Base-by-base conservation (phyloP, 75 land plant species). In the Larix kaempferi region DNA sequence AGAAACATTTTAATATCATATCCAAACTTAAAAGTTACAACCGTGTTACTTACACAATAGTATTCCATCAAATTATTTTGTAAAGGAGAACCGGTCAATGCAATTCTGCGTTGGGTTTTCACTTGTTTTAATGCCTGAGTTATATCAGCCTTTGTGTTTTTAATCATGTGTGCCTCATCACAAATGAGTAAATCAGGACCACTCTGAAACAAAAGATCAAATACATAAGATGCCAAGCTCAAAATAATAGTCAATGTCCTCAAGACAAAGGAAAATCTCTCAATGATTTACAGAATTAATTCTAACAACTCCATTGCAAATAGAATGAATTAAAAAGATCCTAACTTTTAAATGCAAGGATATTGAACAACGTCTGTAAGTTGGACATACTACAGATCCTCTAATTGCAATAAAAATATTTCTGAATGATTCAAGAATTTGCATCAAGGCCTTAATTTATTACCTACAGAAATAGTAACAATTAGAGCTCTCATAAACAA, bases 21-120 rank as follows among this genome's bases (percentile, higher is more conserved):
- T 55, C 4, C 15, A 59, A 62, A 74, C 19, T n/a, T 22, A 56
- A 33, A 15, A 74, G 4, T 23, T 12, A 15, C 16, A 13, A n/a
- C 14, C 17, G 56, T 17, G 62, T 44, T n/a, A 77, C 99, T 80
- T 85, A 97, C 99, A 90, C 99, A 97, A 80, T 97, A 97, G 78
- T 97, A 97, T 77, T 97, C 99, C 98, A 95, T 95, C 59, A 97
- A 84, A 84, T 97, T 97, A 80, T 97, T 97, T 64, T 97, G 99
- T 71, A 97, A 83, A 39, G 99, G 99, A 33, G 99, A 97, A 62
- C 99, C 99, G 67, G 99, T 97, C 69, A 97, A 78, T 59, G 99
- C 99, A 85, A 97, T 97, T 85, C 95, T 84, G 78, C 99, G 89
- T 72, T 91, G 94, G 76, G 96, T 90, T 22, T 84, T 86, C 71